phyloP scores from a whole-genome alignment of 768 basidiomycete species.

The Lactarius tabidus region DNA sequence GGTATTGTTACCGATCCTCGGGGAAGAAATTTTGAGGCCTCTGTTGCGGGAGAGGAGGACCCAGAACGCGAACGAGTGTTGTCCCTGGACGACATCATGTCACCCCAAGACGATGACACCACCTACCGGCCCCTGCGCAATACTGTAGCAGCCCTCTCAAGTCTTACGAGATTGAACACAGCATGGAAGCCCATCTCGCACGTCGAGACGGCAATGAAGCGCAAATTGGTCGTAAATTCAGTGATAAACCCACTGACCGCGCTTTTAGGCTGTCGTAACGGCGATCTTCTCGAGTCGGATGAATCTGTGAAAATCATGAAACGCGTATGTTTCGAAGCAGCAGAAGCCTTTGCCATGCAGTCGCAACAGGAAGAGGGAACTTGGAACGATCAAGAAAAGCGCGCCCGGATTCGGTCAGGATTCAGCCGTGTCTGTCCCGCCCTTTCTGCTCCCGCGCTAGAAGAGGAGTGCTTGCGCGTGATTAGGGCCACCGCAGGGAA shows the following conservation, averaged over 20 bases:
- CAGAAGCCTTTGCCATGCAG: constrained; percentile 53
- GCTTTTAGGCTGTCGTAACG: constrained; percentile 75
- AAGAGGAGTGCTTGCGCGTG: constrained; percentile 55
- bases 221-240: constrained; percentile 78
- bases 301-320: constrained; percentile 44
- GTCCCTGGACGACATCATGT: constrained; percentile 51
- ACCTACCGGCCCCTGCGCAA: constrained; percentile 60
- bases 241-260: constrained; percentile 86
- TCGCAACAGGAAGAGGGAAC: constrained; percentile 38
- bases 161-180: constrained; percentile 52
- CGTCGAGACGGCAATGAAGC: constrained; percentile 65
- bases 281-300: constrained; percentile 53
- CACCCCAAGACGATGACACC: constrained; percentile 32
- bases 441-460: constrained; percentile 44
- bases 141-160: constrained; percentile 62
- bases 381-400: constrained; percentile 21
- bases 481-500: constrained; percentile 57
- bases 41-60: constrained; percentile 37
- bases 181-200: constrained; percentile 63
- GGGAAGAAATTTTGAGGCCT: constrained; percentile 61
- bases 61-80: constrained; percentile 40
- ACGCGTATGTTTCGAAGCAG: constrained; percentile 69
- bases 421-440: constrained; percentile 43
- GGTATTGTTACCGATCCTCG: constrained; percentile 69
- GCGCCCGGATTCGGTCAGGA: constrained; percentile 27